Evolutionary conservation across 2,329 filamentous ascomycete species (phyloP), one percentile per base, ranked within the genome.

Genomic region (Zasmidium angulare): DNA sequence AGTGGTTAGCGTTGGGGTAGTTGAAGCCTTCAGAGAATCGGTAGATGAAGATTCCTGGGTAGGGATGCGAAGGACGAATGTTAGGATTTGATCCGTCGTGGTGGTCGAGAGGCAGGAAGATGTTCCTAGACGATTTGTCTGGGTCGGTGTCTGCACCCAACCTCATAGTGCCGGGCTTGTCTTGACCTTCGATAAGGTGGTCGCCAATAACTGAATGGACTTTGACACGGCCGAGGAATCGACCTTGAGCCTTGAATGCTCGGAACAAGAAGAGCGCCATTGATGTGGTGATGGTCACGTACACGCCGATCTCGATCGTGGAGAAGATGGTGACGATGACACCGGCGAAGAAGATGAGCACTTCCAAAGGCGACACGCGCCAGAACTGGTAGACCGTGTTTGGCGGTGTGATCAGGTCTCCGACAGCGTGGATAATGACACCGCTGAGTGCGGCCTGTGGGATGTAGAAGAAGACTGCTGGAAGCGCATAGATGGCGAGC

Each of bases 371-470:
- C 0, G 91, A 95, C 4, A 96, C 90, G 46, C 87, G 85, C 93
- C 93, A 99, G 78, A 98, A 99, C 69, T 95, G 89, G 75, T 96
- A 96, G 12, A 98, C 84, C 0, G 89, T 93, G 73, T 96, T 92
- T 3, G 93, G 93, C 0, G 91, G 87, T 0, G 93, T 96, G 73
- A 98, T 90, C 56, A 99, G 79, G 72, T 98, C 93, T 59, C 90
- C 90, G 1, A 98, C 93, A 2, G 95, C 95, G 73, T 98, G 93
- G 63, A 98, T 96, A 66, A 98, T 97, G 71, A 98, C 91, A 23
- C 87, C 95, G 0, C 93, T 83, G 1, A 98, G 84, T 2, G 87
- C 83, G 3, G 93, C 86, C 61, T 83, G 89, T 0, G 93, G 91
- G 60, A 98, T 97, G 76, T 95, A 98, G 79, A 87, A 97, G 82